Evolutionary conservation across 371 early-diverging fungal species (phyloP), one percentile per base, ranked within the genome.

Genomic region (Apophysomyces sp.): DNA sequence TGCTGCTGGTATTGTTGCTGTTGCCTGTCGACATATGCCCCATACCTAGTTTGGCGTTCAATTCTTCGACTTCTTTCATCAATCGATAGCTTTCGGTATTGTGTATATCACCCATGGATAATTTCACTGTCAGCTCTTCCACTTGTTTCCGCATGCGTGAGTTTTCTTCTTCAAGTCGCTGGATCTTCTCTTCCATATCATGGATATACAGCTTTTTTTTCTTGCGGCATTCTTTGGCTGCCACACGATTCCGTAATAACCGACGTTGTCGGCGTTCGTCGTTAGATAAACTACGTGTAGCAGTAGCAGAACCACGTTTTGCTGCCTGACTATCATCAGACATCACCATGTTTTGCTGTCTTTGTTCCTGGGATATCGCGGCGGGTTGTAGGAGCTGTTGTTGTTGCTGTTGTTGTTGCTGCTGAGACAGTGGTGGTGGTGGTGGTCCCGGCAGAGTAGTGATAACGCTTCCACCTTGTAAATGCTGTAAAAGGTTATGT

Each of bases 191-290:
- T 61, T 92, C 91, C 66, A 92, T 82, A 32, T 88, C 88, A 32
- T 78, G 78, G 32, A 92, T 87, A 65, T 88, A 89, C 16, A 81
- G 85, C 69, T 92, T 92, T 73, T 92, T 92, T 76, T 92, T 92
- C 56, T 88, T 89, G 26, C 92, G 88, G 52, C 92, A 92, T 65
- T 92, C 92, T 71, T 91, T 90, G 40, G 92, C 92, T 0, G 92
- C 92, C 28, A 91, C 77, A 6, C 91, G 80, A 70, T 92, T 92
- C 57, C 92, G 83, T 58, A 86, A 71, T 61, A 92, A 64, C 2
- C 92, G 83, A 8, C 92, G 86, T 52, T 89, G 90, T 55, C 91
- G 84, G 26, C 89, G 84, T 68, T 92, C 90, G 30, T 91, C 90
- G 55, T 86, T 84, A 6, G 82, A 73, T 68, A 83, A 65, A 41